Base-by-base conservation (phyloP, 495 filamentous ascomycete species). In the Cairneyella variabilis region DNA sequence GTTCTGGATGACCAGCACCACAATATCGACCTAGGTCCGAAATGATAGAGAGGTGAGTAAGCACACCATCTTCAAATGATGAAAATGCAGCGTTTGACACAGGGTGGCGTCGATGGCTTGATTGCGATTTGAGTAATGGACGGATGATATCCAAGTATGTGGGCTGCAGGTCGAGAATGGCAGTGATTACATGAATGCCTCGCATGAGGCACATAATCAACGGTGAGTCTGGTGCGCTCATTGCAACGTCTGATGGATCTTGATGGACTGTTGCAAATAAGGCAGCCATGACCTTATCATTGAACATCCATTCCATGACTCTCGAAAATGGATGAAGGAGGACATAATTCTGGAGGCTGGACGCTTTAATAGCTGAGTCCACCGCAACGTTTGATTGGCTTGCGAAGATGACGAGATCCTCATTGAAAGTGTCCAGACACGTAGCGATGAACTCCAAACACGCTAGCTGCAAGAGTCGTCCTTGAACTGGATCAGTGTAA, bases 231-330 rank as follows among this genome's bases (percentile, higher is more conserved):
- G 81, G 73, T 7, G 80, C 67, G 10, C 88, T 77, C 42, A 76
- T 79, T 42, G 82, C 74, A 38, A 97, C 74, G 45, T 85, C 81
- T 9, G 71, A 67, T 17, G 85, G 65, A 60, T 93, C 79, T 63
- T 91, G 82, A 48, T 89, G 82, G 32, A 90, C 81, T 11, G 83
- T 81, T 45, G 82, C 75, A 63, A 96, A 90, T 12, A 99, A 67
- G 18, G 83, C 81, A 56, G 77, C 77, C 49, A 96, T 77, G 21
- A 96, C 89, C 56, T 88, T 89, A 58, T 93, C 89, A 60, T 95
- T 96, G 64, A 95, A 96, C 66, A 97, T 77, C 89, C 95, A 97
- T 66, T 97, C 95, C 83, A 96, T 93, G 20, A 91, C 88, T 32
- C 93, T 82, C 17, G 87, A 83, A 60, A 96, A 97, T 8, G 93